Evolutionary conservation across 2,329 filamentous ascomycete species (phyloP).

Genomic region (Ophiostoma australiae): DNA sequence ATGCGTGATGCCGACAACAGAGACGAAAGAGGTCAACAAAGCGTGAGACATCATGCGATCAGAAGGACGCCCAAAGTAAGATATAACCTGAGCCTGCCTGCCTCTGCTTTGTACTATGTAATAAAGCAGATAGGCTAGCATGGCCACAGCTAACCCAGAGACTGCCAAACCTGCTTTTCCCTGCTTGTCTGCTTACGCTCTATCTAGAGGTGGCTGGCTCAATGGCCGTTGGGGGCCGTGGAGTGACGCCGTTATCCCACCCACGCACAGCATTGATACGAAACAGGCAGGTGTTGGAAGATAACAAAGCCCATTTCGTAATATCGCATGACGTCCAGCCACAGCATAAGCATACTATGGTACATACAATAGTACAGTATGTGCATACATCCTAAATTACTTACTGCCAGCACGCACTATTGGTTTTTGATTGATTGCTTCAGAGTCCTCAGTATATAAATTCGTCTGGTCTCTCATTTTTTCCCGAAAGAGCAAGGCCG

Average conservation of each 20-base stretch:
- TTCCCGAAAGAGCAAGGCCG: neutral
- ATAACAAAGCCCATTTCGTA: neutral
- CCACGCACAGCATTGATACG: neutral
- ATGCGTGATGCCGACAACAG: neutral
- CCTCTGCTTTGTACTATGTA: neutral
- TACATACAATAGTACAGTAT: too few species aligned
- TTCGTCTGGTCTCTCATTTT: neutral
- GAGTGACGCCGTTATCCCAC: constrained; percentile 4
- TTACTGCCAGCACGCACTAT: neutral
- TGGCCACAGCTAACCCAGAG: too few species aligned
- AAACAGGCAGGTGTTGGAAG: neutral
- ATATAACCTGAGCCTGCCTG: neutral
- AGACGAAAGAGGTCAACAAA: neutral
- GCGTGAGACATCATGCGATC: neutral
- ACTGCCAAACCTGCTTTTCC: neutral
- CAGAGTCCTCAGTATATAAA: neutral
- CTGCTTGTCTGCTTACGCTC: neutral
- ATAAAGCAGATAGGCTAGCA: too few species aligned
- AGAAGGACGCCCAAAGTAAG: neutral
- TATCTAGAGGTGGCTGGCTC: neutral
- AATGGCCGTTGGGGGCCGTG: neutral
- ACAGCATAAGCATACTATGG: too few species aligned
- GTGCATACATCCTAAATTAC: neutral
- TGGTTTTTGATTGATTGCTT: neutral
- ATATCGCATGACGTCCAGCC: neutral